Evolutionary conservation across 371 early-diverging fungal species (phyloP).

Genomic region (Umbelopsis sp.): DNA sequence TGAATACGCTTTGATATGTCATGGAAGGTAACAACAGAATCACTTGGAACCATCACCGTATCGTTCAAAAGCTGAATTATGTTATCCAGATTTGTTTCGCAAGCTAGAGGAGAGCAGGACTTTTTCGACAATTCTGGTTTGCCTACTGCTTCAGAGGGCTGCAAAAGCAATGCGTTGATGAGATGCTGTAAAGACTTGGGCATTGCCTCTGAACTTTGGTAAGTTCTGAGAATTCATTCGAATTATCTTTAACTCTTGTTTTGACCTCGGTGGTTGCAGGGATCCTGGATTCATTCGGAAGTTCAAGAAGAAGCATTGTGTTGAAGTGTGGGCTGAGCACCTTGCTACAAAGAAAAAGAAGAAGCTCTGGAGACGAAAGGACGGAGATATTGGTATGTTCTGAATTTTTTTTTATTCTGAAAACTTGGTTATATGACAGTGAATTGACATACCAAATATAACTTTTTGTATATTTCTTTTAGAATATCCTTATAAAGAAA

Average conservation of each 20-base stretch:
- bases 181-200: conserved; percentile 98
- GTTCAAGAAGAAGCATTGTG: conserved; percentile 82
- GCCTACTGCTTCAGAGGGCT: conserved; percentile 91
- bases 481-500: conserved; percentile 51
- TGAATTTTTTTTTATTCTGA: not conserved
- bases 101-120: conserved; percentile 96
- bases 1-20: conserved; percentile 90
- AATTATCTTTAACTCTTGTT: not conserved
- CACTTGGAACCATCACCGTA: not conserved
- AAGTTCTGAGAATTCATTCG: not conserved
- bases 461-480: not conserved
- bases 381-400: conserved; percentile 58
- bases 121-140: conserved; percentile 77
- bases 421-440: not conserved
- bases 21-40: conserved; percentile 64
- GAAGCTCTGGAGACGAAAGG: conserved; percentile 85
- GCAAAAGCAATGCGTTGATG: conserved; percentile 94
- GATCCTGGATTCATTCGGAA: conserved; percentile 88
- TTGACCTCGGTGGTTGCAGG: conserved; percentile 32
- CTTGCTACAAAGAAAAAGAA: conserved; percentile 71
- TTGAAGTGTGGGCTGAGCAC: conserved; percentile 80
- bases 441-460: not conserved
- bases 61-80: not conserved
- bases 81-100: conserved; percentile 66
- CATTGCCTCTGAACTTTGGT: conserved; percentile 92